Percentiles rank a stretch among this genome's conserved stretches.
Evolutionary conservation across 257 asterid species (phyloP).

Genomic region (Ilex asprella): DNA sequence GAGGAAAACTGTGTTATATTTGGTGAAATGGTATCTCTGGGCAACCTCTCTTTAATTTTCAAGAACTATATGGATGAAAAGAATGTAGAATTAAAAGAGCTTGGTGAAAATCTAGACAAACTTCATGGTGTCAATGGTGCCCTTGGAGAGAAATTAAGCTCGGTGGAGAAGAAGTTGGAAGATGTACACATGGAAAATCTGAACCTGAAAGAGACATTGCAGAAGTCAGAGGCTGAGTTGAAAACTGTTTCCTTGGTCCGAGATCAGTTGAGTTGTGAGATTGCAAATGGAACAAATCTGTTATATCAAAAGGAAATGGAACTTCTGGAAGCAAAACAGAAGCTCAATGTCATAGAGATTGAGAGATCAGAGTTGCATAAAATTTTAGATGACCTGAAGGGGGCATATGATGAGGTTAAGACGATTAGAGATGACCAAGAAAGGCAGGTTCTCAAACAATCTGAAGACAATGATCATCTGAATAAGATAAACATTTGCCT

Average conservation of each 20-base stretch:
- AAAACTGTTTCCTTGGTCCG: slow-evolving; percentile 20
- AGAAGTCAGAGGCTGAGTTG: slow-evolving; percentile 37
- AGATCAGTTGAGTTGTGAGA: slow-evolving; percentile 36
- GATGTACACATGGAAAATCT: slow-evolving; percentile 43
- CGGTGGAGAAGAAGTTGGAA: slow-evolving; percentile 41
- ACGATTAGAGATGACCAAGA: slow-evolving; percentile 28
- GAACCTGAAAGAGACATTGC: slow-evolving; percentile 36
- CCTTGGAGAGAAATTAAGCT: slow-evolving; percentile 38
- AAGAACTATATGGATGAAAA: slow-evolving; percentile 50
- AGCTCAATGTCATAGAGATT: slow-evolving; percentile 31
- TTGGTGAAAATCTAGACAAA: slow-evolving; percentile 32
- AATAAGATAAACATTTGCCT: slow-evolving; percentile 29
- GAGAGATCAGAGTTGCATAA: slow-evolving; percentile 36
- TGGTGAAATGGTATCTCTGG: slow-evolving; percentile 44
- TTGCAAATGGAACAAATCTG: slow-evolving; percentile 33
- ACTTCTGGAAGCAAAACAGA: slow-evolving; percentile 41
- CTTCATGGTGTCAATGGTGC: slow-evolving; percentile 35
- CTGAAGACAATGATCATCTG: slow-evolving; percentile 37
- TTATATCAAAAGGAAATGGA: slow-evolving; percentile 34
- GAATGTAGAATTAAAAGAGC: slow-evolving; percentile 32
- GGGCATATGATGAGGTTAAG: slow-evolving; percentile 26
- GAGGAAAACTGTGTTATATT: slow-evolving; percentile 45
- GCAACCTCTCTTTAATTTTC: slow-evolving; percentile 45
- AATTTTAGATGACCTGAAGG: slow-evolving; percentile 33
- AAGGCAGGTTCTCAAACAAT: slow-evolving; percentile 33